These are phyloP conservation scores for Aspergillus tamarii DNA, from an alignment of 2,329 filamentous ascomycete species.

Conservation along the genomic window DNA sequence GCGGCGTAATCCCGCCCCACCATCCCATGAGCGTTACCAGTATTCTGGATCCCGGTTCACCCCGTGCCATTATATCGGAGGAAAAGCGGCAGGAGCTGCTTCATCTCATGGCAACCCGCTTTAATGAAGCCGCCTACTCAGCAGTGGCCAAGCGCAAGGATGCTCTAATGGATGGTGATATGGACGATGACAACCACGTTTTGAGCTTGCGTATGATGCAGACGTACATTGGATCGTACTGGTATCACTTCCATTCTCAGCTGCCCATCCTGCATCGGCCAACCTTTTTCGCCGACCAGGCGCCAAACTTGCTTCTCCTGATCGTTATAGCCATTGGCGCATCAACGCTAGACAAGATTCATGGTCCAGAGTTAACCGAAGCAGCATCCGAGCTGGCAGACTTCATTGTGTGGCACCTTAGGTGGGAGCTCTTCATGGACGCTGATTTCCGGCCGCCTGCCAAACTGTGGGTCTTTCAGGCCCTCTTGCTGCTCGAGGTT, in stretches of 20 bases:
- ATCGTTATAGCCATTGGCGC: conserved; percentile 92
- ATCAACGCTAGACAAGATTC: conserved; percentile 81
- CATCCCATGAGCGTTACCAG: conserved; percentile 91
- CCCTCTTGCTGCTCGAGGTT: conserved; percentile 82
- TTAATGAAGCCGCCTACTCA: conserved; percentile 77
- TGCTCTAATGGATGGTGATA: conserved; percentile 76
- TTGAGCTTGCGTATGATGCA: conserved; percentile 95
- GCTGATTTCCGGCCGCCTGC: conserved; percentile 86
- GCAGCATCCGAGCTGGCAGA: conserved; percentile 82
- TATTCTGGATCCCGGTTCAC: conserved; percentile 76
- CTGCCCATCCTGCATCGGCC: conserved; percentile 93
- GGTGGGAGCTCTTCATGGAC: conserved; percentile 95
- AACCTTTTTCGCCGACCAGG: conserved; percentile 86
- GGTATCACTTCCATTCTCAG: conserved; percentile 92
- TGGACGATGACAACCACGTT: conserved; percentile 62
- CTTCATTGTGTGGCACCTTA: conserved; percentile 88
- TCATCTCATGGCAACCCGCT: conserved; percentile 77
- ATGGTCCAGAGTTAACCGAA: conserved; percentile 73
- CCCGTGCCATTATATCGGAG: conserved; percentile 80
- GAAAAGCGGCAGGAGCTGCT: conserved; percentile 84
- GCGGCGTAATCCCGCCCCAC: conserved; percentile 55
- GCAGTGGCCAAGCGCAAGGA: conserved; percentile 76
- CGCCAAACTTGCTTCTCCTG: conserved; percentile 80
- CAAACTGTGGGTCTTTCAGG: conserved; percentile 95
- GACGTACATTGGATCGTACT: conserved; percentile 89